Evolutionary conservation across 2,329 filamentous ascomycete species (phyloP), one percentile per base, ranked within the genome.

Genomic region (Epicoccum nigrum): DNA sequence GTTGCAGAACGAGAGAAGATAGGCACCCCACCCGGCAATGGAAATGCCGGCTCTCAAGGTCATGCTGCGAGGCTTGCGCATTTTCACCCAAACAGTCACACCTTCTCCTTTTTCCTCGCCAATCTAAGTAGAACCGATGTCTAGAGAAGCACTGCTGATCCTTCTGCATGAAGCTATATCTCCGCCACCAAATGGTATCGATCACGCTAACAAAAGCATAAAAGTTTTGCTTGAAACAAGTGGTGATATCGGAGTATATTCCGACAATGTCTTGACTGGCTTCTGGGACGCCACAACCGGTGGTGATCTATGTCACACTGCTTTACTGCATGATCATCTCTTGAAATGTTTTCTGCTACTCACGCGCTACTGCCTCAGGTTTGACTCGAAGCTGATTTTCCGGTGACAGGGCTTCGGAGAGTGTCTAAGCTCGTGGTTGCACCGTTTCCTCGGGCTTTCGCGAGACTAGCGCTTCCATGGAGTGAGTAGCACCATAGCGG

Each of bases 221-320:
- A 32, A 31, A 42, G 33, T 19, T 31, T 21, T 37, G 38, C 16
- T 20, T 46, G 49, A 52, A 52, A 52, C 49, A 42, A 32, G 19
- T 46, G 43, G 20, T 43, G 43, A 42, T 20, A 32, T 42, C 48
- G 48, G 49, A 52, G 49, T 52, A 28, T 21, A 46, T 15, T 52
- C 49, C 42, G 49, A 38, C n/a, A 2, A 28, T 27, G 9, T 16
- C 31, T 12, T 9, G 20, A 27, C 33, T 33, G 31, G 38, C 32
- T 32, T 28, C 21, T 34, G 28, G 23, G 23, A 25, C 43, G 49
- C 49, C 49, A 52, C 49, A 46, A 34, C 43, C 49, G 49, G 43
- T 30, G 34, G 35, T 40, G 39, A 38, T 32, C 17, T 37, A 28
- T 32, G 20, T 20, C 28, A 21, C 34, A 39, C 32, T 32, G 32